Evolutionary conservation across 371 early-diverging fungal species (phyloP), one percentile per base, ranked within the genome.

Genomic region (Syncephalastrum racemosum): DNA sequence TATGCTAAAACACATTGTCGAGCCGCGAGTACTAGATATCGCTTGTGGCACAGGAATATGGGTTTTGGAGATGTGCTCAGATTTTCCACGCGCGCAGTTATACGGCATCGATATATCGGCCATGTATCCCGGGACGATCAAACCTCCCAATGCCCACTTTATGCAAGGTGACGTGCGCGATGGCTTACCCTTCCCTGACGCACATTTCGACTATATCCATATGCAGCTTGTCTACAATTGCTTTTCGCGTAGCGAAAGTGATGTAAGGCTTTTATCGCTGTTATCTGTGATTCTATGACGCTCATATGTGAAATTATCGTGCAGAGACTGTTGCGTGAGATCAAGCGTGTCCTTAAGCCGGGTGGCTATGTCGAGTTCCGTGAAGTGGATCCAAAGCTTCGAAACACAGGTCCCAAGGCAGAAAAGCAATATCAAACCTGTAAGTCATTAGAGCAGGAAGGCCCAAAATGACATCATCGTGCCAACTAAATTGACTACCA

Each of bases 11-110:
- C 46, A 52, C 12, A 41, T 41, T 15, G 43, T 50, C 2, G 50
- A 53, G 46, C 66, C 74, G 0, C 62, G 56, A 18, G 66, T 73
- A 16, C 53, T 79, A 15, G 79, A 79, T 50, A 54, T 75, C 46
- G 73, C 68, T 8, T 79, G 79, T 59, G 75, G 75, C 6, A 66
- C 71, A 36, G 79, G 79, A 8, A 67, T 64, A 39, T 79, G 79
- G 79, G 54, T 80, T 4, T 51, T 83, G 10, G 86, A 85, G 63
- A 81, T 85, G 77, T 78, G 83, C 4, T 63, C 71, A 0, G 80
- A 81, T 16, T 84, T 70, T 50, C 84, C 85, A 12, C 66, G 73
- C 7, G 68, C 75, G 19, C 71, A 81, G 7, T 68, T 82, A 42
- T 68, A 73, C 44, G 77, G 82, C 5, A 71, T 84, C 46, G 85